Base-by-base conservation (phyloP, 2,329 filamentous ascomycete species). In the Colletotrichum filicis region DNA sequence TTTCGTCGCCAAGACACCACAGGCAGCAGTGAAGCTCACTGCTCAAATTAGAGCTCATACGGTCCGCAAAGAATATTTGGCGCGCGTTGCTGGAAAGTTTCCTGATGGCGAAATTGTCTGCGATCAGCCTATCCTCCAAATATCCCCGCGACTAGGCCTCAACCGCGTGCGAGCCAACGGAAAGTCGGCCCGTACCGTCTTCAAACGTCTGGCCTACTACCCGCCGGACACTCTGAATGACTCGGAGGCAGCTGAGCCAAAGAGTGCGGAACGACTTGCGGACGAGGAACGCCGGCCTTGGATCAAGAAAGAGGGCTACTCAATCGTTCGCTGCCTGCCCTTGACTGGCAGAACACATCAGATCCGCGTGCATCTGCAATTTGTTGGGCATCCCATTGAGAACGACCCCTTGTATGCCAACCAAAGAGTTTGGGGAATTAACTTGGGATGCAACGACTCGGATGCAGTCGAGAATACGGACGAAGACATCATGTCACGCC, bases 401-500 rank as follows among this genome's bases (percentile, higher is more conserved):
- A 99, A 99, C 81, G 97, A 99, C 80, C 97, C 97, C 8, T 98
- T 99, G 77, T 99, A 99, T 82, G 95, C 94, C 78, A 99, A 99
- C 80, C 92, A 94, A 79, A 92, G 92, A 70, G 97, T 99, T 12
- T 99, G 97, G 87, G 97, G 97, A 0, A 87, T 92, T 1, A 89
- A 92, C 11, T 90, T 99, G 0, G 97, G 94, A 19, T 89, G 83
- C 66, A 86, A 89, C 68, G 91, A 92, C 74, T 85, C 87, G 16
- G 92, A 96, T 62, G 91, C 89, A 3, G 87, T 87, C 24, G 89
- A 89, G 30, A 92, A 95, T 70, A 91, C 92, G 55, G 97, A 99
- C 81, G 94, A 97, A 73, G 95, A 97, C 79, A 93, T 99, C 77
- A 95, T 99, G 81, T 92, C 92, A 24, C 91, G 95, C 1, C 89